A percentile compares a stretch with the other conserved stretches of the same genome.
Conservation (phyloP, 179 eudicot genomes). For the Silene coronaria region DNA sequence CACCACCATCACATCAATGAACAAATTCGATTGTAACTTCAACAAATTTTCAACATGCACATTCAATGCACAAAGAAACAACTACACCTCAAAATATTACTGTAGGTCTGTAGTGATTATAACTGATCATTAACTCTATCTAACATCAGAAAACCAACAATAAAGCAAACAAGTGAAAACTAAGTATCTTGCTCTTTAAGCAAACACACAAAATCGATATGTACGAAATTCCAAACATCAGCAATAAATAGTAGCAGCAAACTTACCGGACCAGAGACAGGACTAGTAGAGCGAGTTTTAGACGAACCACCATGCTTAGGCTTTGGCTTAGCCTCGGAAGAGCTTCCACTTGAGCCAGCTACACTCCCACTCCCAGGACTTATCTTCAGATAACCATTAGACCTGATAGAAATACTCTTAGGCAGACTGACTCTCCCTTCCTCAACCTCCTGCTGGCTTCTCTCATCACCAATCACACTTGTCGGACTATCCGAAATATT, state of each 20-base stretch:
- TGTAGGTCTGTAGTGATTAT: slow-evolving; percentile 5
- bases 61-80: neutral
- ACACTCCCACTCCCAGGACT: slow-evolving; percentile 18
- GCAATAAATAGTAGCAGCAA: neutral
- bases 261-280: slow-evolving; percentile 29
- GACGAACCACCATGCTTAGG: slow-evolving; percentile 15
- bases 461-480: slow-evolving; percentile 20
- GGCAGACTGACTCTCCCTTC: slow-evolving; percentile 46
- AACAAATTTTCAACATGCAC: neutral
- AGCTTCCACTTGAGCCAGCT: slow-evolving; percentile 16
- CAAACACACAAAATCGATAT: neutral
- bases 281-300: slow-evolving; percentile 13
- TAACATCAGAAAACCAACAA: neutral
- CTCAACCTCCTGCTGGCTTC: slow-evolving; percentile 24
- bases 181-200: neutral
- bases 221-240: neutral
- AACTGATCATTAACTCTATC: neutral
- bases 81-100: neutral
- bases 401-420: slow-evolving; percentile 79
- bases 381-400: slow-evolving; percentile 52
- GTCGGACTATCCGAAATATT: slow-evolving; percentile 12
- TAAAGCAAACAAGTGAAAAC: neutral
- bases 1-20: neutral
- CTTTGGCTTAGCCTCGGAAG: slow-evolving; percentile 20
- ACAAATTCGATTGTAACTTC: neutral